Evolutionary conservation across 345 rosid genomes (phyloP).

Genomic region (Aquilaria yunnanensis): DNA sequence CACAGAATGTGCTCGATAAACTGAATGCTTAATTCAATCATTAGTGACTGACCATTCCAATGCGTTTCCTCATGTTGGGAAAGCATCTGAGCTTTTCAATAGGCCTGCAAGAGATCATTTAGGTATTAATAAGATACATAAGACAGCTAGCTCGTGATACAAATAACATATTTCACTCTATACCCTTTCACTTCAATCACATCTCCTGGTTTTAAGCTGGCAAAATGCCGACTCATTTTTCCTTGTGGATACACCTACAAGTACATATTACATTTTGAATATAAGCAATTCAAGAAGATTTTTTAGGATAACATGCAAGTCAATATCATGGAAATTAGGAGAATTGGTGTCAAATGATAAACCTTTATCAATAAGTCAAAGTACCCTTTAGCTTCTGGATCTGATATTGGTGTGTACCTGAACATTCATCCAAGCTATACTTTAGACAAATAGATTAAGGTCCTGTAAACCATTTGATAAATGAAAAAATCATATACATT

Average conservation of each 20-base stretch:
- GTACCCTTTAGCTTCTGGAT: conserved; percentile 77
- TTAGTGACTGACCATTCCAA: conserved; percentile 62
- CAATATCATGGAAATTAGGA: conserved; percentile 6
- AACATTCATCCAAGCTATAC: neutral
- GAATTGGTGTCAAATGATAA: neutral
- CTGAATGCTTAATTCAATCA: too few species aligned
- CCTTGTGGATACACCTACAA: conserved; percentile 93
- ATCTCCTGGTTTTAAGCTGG: conserved; percentile 88
- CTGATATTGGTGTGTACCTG: conserved; percentile 97
- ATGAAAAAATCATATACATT: too few species aligned
- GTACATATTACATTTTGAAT: neutral
- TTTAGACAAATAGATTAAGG: too few species aligned
- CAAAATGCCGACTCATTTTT: conserved; percentile 98
- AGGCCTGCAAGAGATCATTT: conserved; percentile 52
- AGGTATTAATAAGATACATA: too few species aligned
- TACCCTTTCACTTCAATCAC: conserved; percentile 93
- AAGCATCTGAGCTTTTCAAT: conserved; percentile 71
- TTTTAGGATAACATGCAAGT: neutral
- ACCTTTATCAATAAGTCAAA: conserved; percentile 95
- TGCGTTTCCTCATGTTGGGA: conserved; percentile 84
- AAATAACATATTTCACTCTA: too few species aligned
- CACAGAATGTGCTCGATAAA: too few species aligned
- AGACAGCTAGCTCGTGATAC: too few species aligned
- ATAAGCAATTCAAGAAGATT: conserved; percentile 1
- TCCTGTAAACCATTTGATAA: too few species aligned